Evolutionary conservation across 2,329 filamentous ascomycete genomes (phyloP).

Genomic region (Rachicladosporium sp.): DNA sequence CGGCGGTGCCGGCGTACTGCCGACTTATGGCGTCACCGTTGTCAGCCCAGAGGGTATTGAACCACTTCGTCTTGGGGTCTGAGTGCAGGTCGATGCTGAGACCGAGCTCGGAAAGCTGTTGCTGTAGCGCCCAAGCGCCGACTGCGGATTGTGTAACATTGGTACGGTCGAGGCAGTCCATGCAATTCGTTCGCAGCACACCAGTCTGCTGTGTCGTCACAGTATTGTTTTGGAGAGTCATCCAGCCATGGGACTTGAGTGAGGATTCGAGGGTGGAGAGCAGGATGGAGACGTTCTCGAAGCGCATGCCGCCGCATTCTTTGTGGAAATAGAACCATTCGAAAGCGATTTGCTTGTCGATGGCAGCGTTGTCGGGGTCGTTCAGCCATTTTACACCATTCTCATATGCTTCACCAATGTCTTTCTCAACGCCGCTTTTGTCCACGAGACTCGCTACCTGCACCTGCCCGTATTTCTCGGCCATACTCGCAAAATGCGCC

Average conservation of each 20-base stretch:
- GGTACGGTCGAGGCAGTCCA: conserved; percentile 94
- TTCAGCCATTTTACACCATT: conserved; percentile 56
- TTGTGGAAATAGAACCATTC: conserved; percentile 98
- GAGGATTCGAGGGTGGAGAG: conserved; percentile 56
- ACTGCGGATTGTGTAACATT: conserved; percentile 93
- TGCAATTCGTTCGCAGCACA: conserved; percentile 88
- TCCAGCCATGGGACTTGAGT: conserved; percentile 62
- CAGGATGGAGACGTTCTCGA: conserved; percentile 80
- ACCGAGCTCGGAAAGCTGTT: conserved; percentile 63
- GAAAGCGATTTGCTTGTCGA: conserved; percentile 47
- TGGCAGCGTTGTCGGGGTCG: conserved; percentile 31
- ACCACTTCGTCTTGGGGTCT: conserved; percentile 78
- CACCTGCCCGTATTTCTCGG: conserved; percentile 58
- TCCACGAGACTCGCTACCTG: conserved; percentile 80
- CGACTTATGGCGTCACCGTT: conserved; percentile 93
- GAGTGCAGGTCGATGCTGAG: conserved; percentile 62
- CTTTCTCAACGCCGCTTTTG: conserved; percentile 69
- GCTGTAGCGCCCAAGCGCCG: conserved; percentile 68
- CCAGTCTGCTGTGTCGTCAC: conserved; percentile 49
- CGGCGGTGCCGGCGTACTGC: conserved; percentile 90
- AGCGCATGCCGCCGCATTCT: conserved; percentile 90
- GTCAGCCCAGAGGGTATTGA: conserved; percentile 93
- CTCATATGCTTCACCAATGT: conserved; percentile 69
- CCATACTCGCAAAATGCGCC: conserved; percentile 63
- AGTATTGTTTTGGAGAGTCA: conserved; percentile 40